Base-by-base conservation (phyloP, 1,284 basidiomycete genomes). In the Ustilago shanxiensis region DNA sequence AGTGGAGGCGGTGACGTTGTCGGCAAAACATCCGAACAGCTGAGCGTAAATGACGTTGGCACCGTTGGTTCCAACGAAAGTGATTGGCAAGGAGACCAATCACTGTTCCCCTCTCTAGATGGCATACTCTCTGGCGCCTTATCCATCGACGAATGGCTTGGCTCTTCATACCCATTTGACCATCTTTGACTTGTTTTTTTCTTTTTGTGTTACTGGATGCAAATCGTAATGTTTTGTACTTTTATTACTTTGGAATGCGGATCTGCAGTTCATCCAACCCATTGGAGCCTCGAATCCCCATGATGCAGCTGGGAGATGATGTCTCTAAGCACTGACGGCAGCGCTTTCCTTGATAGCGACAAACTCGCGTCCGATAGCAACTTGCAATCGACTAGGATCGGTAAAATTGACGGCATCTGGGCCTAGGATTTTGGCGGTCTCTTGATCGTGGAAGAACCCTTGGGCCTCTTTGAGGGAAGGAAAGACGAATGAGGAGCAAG, bases 121-220 rank as follows among this genome's bases (percentile, higher is more conserved):
- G 67, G 72, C 18, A 75, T 75, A 24, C 45, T 75, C 28, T 75
- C 72, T 13, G 67, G 72, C 5, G 64, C 67, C 7, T 28, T 71
- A 20, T 75, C 72, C 47, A 71, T 75, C 31, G 67, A 75, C n/a
- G 67, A 75, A 49, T 75, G 67, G 72, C 60, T 75, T n/a, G 72
- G 72, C 29, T 70, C 72, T 20, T 70, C 60, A 28, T 75, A 70
- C 52, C 67, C 72, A 0, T 75, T 75, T 44, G 67, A 70, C 31
- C 72, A 75, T 52, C 47, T 75, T 6, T 75, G 29, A 67, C 7
- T 13, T 3, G n/a, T 44, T 22, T 9, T 10, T 22, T n/a, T 29
- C 18, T 33, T 13, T 58, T 18, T 58, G 28, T 58, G 33, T 28
- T 45, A 20, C 22, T 8, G 20, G 6, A n/a, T 8, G 20, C 2